Base-by-base conservation (phyloP, 2,329 filamentous ascomycete genomes). In the Fusarium armeniacum region DNA sequence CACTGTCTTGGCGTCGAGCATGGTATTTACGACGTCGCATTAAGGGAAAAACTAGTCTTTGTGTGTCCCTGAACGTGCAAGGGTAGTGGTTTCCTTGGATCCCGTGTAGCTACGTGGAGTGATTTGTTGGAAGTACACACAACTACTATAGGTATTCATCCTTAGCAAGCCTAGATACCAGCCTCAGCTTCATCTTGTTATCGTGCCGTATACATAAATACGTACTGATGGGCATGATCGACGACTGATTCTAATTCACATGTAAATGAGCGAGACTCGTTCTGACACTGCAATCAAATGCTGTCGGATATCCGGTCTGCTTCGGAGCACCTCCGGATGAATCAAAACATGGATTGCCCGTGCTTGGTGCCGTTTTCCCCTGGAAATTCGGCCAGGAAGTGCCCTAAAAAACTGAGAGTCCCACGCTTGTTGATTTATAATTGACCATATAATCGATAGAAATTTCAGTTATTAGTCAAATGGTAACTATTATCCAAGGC, bases 261-360 rank as follows among this genome's bases (percentile, higher is more conserved):
- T n/a, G 22, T 33, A 22, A 20, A 28, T 28, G 18, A 46, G 6
- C 12, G n/a, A 26, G 33, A 5, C 7, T 20, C 40, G 28, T 32
- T 33, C n/a, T 26, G 32, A 51, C n/a, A 38, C 16, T 51, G 7
- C 7, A 50, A n/a, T 28, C 35, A 13, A 35, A 28, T 60, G 35
- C 32, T 22, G 41, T 58, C 28, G n/a, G 40, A 55, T 55, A 28
- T 9, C 20, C 40, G 35, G 26, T 41, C 32, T 20, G n/a, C 47
- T 62, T 38, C 62, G 62, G 61, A 65, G 41, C 16, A 53, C 35
- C 61, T 65, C 61, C 53, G 53, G 46, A 11, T 53, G 32, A 44
- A 32, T 30, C 32, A 20, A 18, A 33, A 33, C 18, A 18, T 32
- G 43, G n/a, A 22, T 43, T 18, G 20, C 20, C 20, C 20, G 11